phyloP scores from a whole-genome alignment of 345 rosid genomes.

The Populus alba region DNA sequence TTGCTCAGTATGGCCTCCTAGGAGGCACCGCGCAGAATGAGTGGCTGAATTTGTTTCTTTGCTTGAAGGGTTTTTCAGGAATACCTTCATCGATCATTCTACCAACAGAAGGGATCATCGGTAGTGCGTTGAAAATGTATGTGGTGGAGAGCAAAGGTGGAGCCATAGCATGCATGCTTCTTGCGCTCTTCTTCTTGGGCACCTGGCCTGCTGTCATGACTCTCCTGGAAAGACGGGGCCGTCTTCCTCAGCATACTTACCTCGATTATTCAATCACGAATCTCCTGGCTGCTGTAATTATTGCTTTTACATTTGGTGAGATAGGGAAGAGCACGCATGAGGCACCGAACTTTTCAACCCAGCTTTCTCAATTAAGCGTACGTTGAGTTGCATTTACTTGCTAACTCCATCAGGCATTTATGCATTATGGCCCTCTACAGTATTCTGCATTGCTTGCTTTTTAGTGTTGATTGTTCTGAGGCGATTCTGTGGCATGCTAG shows the following conservation, averaged over 20 bases:
- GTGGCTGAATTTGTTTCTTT: background rate
- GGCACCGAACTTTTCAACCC: conserved; percentile 53
- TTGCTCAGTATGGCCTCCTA: background rate
- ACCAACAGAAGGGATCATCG: conserved; percentile 7
- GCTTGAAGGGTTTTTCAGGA: conserved; percentile 27
- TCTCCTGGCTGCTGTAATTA: conserved; percentile 63
- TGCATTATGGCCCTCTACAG: background rate
- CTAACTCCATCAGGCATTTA: background rate
- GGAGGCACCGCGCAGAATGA: background rate
- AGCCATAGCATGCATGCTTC: conserved; percentile 66
- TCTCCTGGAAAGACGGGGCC: conserved; percentile 75
- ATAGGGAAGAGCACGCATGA: conserved; percentile 38
- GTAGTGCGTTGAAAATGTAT: conserved; percentile 46
- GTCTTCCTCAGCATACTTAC: conserved; percentile 88
- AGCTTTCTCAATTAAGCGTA: conserved; percentile 56
- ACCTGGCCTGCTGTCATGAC: conserved; percentile 87
- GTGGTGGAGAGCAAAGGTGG: conserved; percentile 81
- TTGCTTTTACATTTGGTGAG: conserved; percentile 69
- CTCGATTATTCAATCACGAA: conserved; percentile 78
- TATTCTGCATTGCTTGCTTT: background rate
- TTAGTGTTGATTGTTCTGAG: too few species aligned
- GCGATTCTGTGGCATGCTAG: too few species aligned
- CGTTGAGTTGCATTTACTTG: conserved; percentile 6
- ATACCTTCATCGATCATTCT: conserved; percentile 12
- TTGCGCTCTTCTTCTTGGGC: conserved; percentile 66